phyloP scores from a whole-genome alignment of 23 red algal genomes.

The Gracilaria gracilis region DNA sequence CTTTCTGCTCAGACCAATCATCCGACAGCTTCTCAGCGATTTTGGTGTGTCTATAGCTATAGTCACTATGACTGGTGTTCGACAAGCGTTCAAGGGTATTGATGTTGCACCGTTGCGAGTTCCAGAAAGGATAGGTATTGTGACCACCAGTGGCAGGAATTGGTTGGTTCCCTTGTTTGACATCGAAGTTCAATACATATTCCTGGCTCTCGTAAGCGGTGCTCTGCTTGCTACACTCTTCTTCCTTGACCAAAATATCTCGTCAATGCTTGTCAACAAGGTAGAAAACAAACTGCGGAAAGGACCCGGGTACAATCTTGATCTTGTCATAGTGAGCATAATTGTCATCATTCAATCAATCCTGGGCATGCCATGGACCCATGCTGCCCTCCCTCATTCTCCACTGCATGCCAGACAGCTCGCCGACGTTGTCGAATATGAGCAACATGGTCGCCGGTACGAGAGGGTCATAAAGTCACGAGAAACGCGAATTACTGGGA shows the following conservation, averaged over 20 bases:
- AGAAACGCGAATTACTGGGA: slow-evolving; percentile 82
- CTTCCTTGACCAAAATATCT: slow-evolving; percentile 97
- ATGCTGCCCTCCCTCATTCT: slow-evolving; percentile 96
- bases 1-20: slow-evolving; percentile 84
- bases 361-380: slow-evolving; percentile 91
- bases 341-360: slow-evolving; percentile 83
- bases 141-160: slow-evolving; percentile 79
- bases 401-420: slow-evolving; percentile 88
- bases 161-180: slow-evolving; percentile 87
- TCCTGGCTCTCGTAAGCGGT: slow-evolving; percentile 88
- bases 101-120: slow-evolving; percentile 69
- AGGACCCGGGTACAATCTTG: slow-evolving; percentile 89
- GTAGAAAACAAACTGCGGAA: slow-evolving; percentile 93
- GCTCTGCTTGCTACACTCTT: slow-evolving; percentile 84
- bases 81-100: slow-evolving; percentile 70
- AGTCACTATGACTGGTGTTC: slow-evolving; percentile 76
- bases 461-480: slow-evolving; percentile 85
- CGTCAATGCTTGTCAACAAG: slow-evolving; percentile 86
- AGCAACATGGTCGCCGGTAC: slow-evolving; percentile 74
- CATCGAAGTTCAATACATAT: slow-evolving; percentile 81
- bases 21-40: slow-evolving; percentile 88
- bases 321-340: slow-evolving; percentile 82
- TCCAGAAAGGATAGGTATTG: slow-evolving; percentile 75
- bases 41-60: slow-evolving; percentile 91
- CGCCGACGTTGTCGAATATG: slow-evolving; percentile 93